Evolutionary conservation across 257 asterid genomes (phyloP).

Genomic region (Ligustrum vulgare): DNA sequence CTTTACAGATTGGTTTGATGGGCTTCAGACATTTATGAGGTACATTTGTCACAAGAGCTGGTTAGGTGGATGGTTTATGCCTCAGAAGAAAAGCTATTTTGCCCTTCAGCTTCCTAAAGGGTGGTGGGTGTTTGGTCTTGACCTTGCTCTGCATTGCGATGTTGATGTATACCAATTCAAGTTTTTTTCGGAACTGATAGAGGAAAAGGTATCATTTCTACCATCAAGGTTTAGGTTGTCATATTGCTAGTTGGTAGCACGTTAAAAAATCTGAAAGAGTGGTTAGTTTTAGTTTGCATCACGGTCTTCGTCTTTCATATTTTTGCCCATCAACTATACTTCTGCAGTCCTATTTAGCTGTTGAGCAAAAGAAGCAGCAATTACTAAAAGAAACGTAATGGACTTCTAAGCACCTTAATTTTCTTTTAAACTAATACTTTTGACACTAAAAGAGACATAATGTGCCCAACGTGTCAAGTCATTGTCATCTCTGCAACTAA

Average conservation of each 20-base stretch:
- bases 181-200: constrained; percentile 80
- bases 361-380: not conserved
- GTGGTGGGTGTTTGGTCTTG: constrained; percentile 99
- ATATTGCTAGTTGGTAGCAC: not conserved
- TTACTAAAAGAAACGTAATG: not conserved
- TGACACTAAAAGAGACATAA: not conserved
- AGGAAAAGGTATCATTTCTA: constrained; percentile 67
- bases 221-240: constrained; percentile 4
- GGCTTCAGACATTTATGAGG: constrained; percentile 98
- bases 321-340: not conserved
- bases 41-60: constrained; percentile 97
- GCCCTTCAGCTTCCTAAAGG: constrained; percentile 95
- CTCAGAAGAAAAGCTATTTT: constrained; percentile 95
- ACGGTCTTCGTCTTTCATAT: not conserved
- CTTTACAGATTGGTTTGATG: constrained; percentile 96
- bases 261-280: not conserved
- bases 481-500: constrained; percentile 3
- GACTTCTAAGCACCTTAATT: not conserved
- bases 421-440: not conserved
- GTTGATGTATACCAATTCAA: constrained; percentile 92
- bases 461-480: not conserved
- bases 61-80: constrained; percentile 99
- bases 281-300: not conserved
- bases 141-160: constrained; percentile 94
- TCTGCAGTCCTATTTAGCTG: constrained; percentile 1